Evolutionary conservation across 2,329 filamentous ascomycete species (phyloP).

Genomic region (Ceratocystis smalleyi): DNA sequence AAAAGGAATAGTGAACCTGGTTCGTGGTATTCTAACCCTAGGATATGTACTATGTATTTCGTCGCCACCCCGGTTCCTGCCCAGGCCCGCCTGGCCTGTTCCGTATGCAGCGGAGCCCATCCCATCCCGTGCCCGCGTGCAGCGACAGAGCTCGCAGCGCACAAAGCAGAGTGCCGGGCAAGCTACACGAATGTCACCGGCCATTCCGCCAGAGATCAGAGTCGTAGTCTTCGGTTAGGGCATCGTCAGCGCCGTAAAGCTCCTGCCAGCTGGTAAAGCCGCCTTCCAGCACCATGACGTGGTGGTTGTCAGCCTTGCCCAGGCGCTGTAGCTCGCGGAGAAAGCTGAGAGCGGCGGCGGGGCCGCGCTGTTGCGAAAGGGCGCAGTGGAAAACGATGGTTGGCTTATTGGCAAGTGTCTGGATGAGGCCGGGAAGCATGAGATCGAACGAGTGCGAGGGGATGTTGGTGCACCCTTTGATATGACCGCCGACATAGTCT

Average conservation of each 20-base stretch:
- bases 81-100: too few species aligned
- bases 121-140: too few species aligned
- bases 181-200: background rate
- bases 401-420: slow-evolving; percentile 59
- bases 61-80: too few species aligned
- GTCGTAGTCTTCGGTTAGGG: slow-evolving; percentile 68
- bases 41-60: too few species aligned
- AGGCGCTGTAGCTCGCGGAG: slow-evolving; percentile 29
- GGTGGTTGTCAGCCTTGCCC: slow-evolving; percentile 35
- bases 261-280: slow-evolving; percentile 89
- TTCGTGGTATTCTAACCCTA: too few species aligned
- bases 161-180: background rate
- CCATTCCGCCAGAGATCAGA: slow-evolving; percentile 58
- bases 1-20: too few species aligned
- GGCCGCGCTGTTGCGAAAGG: slow-evolving; percentile 78
- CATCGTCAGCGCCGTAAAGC: slow-evolving; percentile 58
- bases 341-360: slow-evolving; percentile 68
- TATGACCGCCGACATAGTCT: slow-evolving; percentile 89
- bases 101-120: too few species aligned
- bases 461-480: slow-evolving; percentile 58
- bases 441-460: slow-evolving; percentile 59
- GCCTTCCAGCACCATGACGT: slow-evolving; percentile 64
- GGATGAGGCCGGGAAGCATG: slow-evolving; percentile 66
- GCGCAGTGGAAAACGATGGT: slow-evolving; percentile 90
- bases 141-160: too few species aligned